Percentiles rank a stretch among this genome's conserved stretches.
Evolutionary conservation across 2,329 filamentous ascomycete genomes (phyloP).

Genomic region (Phaeoacremonium minimum): DNA sequence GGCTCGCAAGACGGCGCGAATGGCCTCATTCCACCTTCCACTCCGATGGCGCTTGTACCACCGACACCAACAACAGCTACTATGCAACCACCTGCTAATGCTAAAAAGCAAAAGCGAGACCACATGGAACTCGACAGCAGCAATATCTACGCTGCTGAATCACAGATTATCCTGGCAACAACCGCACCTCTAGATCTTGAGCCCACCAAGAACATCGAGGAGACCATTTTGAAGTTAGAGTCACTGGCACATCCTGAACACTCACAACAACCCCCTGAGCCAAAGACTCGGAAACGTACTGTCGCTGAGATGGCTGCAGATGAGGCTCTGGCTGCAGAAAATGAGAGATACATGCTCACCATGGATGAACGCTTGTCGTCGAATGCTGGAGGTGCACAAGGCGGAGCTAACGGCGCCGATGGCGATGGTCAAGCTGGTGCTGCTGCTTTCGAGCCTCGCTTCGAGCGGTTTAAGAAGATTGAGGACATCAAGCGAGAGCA

Average conservation of each 20-base stretch:
- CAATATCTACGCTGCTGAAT: conserved; percentile 72
- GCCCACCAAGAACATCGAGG: conserved; percentile 64
- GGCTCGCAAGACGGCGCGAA: conserved; percentile 13
- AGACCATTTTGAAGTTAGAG: conserved; percentile 69
- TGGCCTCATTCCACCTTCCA: conserved; percentile 60
- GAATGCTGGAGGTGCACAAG: conserved; percentile 51
- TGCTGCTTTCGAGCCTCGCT: conserved; percentile 76
- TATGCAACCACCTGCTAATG: conserved; percentile 50
- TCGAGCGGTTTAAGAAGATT: conserved; percentile 88
- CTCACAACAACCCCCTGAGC: conserved; percentile 69
- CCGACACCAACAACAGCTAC: conserved; percentile 57
- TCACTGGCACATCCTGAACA: conserved; percentile 74
- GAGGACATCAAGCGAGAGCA: conserved; percentile 78
- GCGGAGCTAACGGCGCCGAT: conserved; percentile 56
- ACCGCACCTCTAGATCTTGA: conserved; percentile 73
- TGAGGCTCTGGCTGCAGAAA: conserved; percentile 82
- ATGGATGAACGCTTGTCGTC: conserved; percentile 78
- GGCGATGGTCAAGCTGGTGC: conserved; percentile 68
- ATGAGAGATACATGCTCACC: conserved; percentile 88
- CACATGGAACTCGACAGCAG: conserved; percentile 72
- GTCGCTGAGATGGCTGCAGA: conserved; percentile 93
- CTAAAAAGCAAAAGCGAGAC: conserved; percentile 66
- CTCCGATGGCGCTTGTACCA: conserved; percentile 55
- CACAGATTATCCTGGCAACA: conserved; percentile 69
- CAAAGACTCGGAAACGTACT: conserved; percentile 88